Evolutionary conservation across 306 rosid genomes (phyloP), one percentile per base, ranked within the genome.

Genomic region (Cicer bijugum): DNA sequence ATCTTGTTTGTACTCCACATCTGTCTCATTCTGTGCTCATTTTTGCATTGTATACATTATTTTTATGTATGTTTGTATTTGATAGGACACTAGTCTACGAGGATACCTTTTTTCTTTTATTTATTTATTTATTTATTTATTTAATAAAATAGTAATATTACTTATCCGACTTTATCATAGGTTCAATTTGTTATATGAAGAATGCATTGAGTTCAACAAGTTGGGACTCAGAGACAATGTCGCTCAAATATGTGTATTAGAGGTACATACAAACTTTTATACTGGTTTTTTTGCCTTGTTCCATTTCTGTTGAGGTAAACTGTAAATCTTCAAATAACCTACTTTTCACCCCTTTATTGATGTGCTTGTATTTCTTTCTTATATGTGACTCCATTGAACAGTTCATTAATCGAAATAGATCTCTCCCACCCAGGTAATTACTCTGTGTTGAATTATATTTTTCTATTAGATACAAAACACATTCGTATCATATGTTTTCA

Each of bases 181-280:
- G 83, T 94, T 89, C 90, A 91, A 82, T 38, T 79, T 94, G 84
- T 77, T 89, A 62, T 84, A 88, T 77, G 97, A 94, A 83, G 96
- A 91, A 82, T 73, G 57, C 87, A 87, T 94, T 37, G 97, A 91
- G 82, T 94, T 85, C 84, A 87, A 78, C 86, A 88, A 86, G 81
- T 84, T 94, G 81, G 97, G 99, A 77, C 97, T 94, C 33, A 88
- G 99, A 78, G 96, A 91, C 81, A 94, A 94, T 85, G 95, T 94
- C 19, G 95, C 93, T 48, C 95, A 94, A 82, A 85, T 94, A 84
- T 89, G 97, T 82, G 92, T 94, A 69, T 82, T 94, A 45, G 92
- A 94, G 97, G 99, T 91, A 86, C 23, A 5, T 77, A 23, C 48
- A 46, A 37, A 44, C 56, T 74, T 62, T 44, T 23, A 10, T 76